phyloP scores from a whole-genome alignment of 2,329 filamentous ascomycete species.

The Cercospora sesami region DNA sequence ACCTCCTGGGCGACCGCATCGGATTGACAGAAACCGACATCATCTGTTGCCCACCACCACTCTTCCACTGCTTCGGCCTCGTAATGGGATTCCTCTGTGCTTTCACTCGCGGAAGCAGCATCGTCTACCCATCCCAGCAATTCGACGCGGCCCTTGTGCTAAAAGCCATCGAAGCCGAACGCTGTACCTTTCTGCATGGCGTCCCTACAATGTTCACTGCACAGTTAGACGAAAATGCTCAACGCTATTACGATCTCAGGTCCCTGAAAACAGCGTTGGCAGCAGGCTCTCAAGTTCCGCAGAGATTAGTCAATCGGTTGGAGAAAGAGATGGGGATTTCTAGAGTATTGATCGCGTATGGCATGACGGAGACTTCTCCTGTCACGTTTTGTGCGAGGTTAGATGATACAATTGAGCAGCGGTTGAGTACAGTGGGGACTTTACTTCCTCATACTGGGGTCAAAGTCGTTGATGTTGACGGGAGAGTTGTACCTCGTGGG shows the following conservation, averaged over 20 bases:
- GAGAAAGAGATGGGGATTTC: not conserved
- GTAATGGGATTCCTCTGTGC: not conserved
- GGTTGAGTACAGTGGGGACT: not conserved
- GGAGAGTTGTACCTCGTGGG: not conserved
- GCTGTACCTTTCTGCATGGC: not conserved
- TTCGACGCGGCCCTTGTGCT: not conserved
- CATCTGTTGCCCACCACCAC: not conserved
- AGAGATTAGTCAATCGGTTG: not conserved
- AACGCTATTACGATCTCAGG: not conserved
- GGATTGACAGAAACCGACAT: not conserved
- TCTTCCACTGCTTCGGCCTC: not conserved
- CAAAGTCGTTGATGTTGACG: not conserved
- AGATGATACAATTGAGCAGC: not conserved
- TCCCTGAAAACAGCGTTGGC: not conserved
- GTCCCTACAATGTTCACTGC: not conserved
- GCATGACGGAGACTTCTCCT: not conserved
- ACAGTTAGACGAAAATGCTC: not conserved
- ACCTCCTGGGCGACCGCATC: not conserved
- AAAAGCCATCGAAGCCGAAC: not conserved
- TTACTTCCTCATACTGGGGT: not conserved
- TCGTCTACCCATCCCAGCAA: not conserved
- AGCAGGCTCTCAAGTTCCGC: not conserved
- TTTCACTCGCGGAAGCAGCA: not conserved
- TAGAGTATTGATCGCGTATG: not conserved
- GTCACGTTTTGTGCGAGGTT: not conserved